Base-by-base conservation (phyloP, 2,329 filamentous ascomycete species). In the Talaromyces sp. region DNA sequence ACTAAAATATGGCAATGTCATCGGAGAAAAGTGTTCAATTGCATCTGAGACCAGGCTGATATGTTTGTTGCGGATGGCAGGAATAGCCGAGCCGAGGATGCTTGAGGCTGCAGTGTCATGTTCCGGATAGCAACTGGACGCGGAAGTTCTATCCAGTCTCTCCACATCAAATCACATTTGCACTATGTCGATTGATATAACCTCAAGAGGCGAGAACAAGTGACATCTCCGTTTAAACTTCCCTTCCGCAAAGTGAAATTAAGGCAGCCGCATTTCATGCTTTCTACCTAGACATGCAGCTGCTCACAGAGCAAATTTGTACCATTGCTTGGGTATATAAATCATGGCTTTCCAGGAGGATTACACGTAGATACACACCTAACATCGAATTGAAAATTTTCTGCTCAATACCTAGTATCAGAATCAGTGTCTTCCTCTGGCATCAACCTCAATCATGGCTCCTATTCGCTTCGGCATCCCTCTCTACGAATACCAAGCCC, bases 391-490 rank as follows among this genome's bases (percentile, higher is more conserved):
- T n/a, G n/a, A n/a, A n/a, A n/a, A n/a, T n/a, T n/a, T n/a, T n/a
- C n/a, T n/a, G n/a, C n/a, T n/a, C n/a, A n/a, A n/a, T n/a, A n/a
- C n/a, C n/a, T n/a, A n/a, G n/a, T n/a, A n/a, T n/a, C n/a, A n/a
- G n/a, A n/a, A n/a, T n/a, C n/a, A n/a, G n/a, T n/a, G n/a, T n/a
- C n/a, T n/a, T n/a, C n/a, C n/a, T n/a, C n/a, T n/a, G n/a, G n/a
- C n/a, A n/a, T n/a, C n/a, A n/a, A n/a, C n/a, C n/a, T n/a, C n/a
- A n/a, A 54, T 11, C 50, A 63, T 63, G 62, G 58, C 62, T 52
- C 62, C 62, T n/a, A 11, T 60, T n/a, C 58, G 57, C 40, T 60
- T 63, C 23, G 62, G 62, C 12, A 57, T 60, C n/a, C 57, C 57
- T 7, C 50, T 63, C 33, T 63, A 57, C 25, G 35, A 46, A 23